phyloP scores from a whole-genome alignment of 768 basidiomycete genomes.

The Tephrocybe sp. region DNA sequence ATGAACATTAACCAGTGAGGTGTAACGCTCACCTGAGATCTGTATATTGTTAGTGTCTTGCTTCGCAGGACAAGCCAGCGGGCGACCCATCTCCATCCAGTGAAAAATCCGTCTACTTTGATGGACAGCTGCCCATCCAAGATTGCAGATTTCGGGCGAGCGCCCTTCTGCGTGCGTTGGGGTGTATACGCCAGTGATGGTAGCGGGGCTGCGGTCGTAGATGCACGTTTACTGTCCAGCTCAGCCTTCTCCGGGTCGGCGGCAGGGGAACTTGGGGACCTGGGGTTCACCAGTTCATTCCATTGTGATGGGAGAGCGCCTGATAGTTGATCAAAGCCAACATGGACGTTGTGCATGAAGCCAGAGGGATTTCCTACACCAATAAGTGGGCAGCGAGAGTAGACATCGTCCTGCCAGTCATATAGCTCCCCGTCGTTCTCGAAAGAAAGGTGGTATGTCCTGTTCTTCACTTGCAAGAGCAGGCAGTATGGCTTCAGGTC shows the following conservation, averaged over 20 bases:
- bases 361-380: conserved; percentile 34
- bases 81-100: conserved; percentile 74
- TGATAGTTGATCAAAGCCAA: conserved; percentile 31
- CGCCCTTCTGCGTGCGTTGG: conserved; percentile 3
- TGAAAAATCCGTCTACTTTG: conserved; percentile 73
- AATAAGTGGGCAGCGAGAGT: conserved; percentile 37
- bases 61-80: conserved; percentile 76
- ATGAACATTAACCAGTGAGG: not conserved
- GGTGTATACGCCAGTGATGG: conserved; percentile 17
- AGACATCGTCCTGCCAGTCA: conserved; percentile 48
- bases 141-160: conserved; percentile 30
- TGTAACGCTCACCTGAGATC: conserved; percentile 63
- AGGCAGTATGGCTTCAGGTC: conserved; percentile 38
- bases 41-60: conserved; percentile 65
- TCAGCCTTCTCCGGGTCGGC: conserved; percentile 9
- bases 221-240: conserved; percentile 2
- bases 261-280: not conserved
- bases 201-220: not conserved
- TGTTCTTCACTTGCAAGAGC: conserved; percentile 30
- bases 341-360: conserved; percentile 41
- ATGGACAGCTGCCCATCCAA: conserved; percentile 62
- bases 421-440: conserved; percentile 39
- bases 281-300: conserved; percentile 12
- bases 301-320: conserved; percentile 22
- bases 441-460: conserved; percentile 35